Evolutionary conservation across 345 rosid genomes (phyloP), one percentile per base, ranked within the genome.

Genomic region (Aquilaria yunnanensis): DNA sequence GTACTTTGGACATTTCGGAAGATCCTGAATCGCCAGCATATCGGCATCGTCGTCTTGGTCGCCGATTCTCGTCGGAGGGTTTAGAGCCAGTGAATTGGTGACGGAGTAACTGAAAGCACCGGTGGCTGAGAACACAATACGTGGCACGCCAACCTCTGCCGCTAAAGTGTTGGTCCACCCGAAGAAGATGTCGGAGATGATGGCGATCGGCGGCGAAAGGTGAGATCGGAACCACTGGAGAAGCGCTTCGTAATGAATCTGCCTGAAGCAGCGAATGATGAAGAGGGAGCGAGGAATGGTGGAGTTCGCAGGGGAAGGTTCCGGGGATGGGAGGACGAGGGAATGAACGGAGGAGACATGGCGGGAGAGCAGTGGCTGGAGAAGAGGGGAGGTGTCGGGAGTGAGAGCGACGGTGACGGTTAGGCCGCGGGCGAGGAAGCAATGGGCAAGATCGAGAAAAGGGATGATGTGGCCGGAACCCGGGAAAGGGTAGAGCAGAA

Each of bases 101-200:
- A 78, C 59, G 29, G 78, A 72, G 57, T 75, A 57, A 3, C 71
- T 55, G 30, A 79, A 51, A 41, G 85, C 77, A 6, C 80, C 82
- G 3, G 86, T 81, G 9, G 88, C 83, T 0, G 92, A 83, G 76
- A 86, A 83, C n/a, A 83, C 80, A 65, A 79, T 10, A 3, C 84
- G 80, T 4, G 51, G 75, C 2, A 79, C 9, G 46, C 85, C 78
- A 31, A 83, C 70, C 65, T 63, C 64, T 13, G 56, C 62, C 50
- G 91, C 89, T 5, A 86, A 71, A 56, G 54, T 60, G 32, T 74
- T 69, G 47, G 89, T 81, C 96, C 96, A 89, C 13, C 93, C 85
- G 37, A 89, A 81, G 71, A 86, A 86, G 63, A 82, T 73, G 67
- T 87, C 86, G 9, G 93, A 79, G 8, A 86, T 16, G 59, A 86